Evolutionary conservation across 208 protist genomes (phyloP), one percentile per base, ranked within the genome.

Genomic region (Crithidia acanthocephali): DNA sequence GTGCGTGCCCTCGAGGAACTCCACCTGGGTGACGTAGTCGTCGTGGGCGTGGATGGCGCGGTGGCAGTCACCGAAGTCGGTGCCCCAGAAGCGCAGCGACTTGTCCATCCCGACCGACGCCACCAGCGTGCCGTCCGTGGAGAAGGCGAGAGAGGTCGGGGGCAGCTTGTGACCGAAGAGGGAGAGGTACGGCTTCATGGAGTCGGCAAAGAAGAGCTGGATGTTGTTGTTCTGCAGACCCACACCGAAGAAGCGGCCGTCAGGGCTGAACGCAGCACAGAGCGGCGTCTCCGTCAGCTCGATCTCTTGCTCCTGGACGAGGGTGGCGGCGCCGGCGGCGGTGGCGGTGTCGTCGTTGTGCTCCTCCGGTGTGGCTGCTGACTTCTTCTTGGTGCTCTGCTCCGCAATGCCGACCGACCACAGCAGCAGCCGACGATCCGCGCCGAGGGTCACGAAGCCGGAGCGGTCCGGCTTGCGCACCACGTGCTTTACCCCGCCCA

Each of bases 141-240:
- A 95, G 66, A 99, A 98, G 69, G 93, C 86, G 18, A 99, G 56
- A 9, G 79, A 83, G 30, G 97, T 94, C 0, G 98, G 96, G 0
- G 99, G 99, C 23, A 99, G 84, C 71, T 99, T 99, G 79, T 99
- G 99, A 2, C 99, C 99, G 79, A 99, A 99, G 18, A 99, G 86
- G 10, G 93, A 96, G 25, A 99, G 91, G 79, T 97, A 99, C 55
- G 99, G 99, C 83, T 99, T 99, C 52, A 99, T 79, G 18, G 91
- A 91, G 78, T 99, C 98, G 7, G 70, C 83, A 76, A 97, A 98
- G 85, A 99, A 99, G 32, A 99, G 85, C 83, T 99, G 98, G 25
- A 99, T 94, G 23, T 96, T 99, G 68, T 93, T 92, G 88, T 99
- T 99, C 33, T 99, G 88, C 56, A 99, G 76, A 18, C 93, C 90